A percentile compares a stretch with the other conserved stretches of the same genome.
Conservation (phyloP, 768 basidiomycete genomes). For the Naganishia vaughanmartiniae region DNA sequence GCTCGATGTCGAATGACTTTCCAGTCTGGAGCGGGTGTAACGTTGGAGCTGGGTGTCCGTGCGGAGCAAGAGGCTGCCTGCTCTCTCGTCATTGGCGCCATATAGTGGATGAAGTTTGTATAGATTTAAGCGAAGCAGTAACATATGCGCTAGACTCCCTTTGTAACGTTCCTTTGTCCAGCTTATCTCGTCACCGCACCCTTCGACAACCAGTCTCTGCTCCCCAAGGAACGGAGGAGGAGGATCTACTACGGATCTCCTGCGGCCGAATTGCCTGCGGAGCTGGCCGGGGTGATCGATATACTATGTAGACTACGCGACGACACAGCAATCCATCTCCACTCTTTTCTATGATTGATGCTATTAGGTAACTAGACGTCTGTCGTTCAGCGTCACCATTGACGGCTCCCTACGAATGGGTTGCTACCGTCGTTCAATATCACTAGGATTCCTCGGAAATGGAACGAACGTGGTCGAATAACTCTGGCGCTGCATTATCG, state of each 20-base stretch:
- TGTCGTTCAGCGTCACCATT: too few relatives aligned
- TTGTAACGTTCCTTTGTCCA: background rate
- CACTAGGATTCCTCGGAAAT: background rate
- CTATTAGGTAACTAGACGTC: too few relatives aligned
- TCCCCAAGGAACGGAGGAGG: too few relatives aligned
- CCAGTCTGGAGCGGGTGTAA: conserved; percentile 82
- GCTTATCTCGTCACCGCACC: background rate
- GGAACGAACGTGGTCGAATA: conserved; percentile 16
- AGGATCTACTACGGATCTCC: background rate
- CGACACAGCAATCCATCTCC: too few relatives aligned
- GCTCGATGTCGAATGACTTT: conserved; percentile 94
- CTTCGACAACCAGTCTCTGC: background rate
- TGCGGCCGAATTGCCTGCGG: background rate
- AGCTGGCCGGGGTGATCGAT: too few relatives aligned
- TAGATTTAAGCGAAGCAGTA: background rate
- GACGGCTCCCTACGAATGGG: background rate
- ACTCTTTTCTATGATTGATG: too few relatives aligned
- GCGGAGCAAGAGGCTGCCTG: conserved; percentile 87
- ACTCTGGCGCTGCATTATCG: background rate
- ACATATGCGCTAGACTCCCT: conserved; percentile 2
- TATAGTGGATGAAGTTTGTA: conserved; percentile 51
- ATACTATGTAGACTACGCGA: too few relatives aligned
- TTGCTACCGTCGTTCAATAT: background rate
- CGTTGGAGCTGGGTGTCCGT: conserved; percentile 82
- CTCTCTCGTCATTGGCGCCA: conserved; percentile 82